phyloP scores from a whole-genome alignment of 2,329 filamentous ascomycete species.

The Scedosporium apiospermum region DNA sequence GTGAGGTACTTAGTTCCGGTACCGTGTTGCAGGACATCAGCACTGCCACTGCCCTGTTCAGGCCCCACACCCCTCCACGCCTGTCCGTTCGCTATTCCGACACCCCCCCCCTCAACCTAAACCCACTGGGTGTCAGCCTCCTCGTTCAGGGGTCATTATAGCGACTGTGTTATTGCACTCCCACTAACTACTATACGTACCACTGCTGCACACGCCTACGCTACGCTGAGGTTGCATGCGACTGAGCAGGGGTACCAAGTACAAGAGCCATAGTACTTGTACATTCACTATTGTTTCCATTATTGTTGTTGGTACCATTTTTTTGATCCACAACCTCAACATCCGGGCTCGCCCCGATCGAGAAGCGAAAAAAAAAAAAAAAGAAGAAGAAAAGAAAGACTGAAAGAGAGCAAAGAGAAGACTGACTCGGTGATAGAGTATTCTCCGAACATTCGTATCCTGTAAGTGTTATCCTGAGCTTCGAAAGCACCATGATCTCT shows the following conservation, averaged over 20 bases:
- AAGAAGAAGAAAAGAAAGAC: background rate
- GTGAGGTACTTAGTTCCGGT: background rate
- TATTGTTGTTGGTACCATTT: background rate
- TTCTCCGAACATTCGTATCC: background rate
- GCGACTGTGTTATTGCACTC: background rate
- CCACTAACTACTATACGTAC: background rate
- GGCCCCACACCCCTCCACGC: background rate
- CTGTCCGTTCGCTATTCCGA: background rate
- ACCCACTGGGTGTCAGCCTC: background rate
- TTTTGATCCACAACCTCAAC: conserved; percentile 2
- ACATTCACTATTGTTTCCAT: background rate
- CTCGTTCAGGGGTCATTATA: background rate
- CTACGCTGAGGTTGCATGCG: background rate
- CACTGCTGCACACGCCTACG: background rate
- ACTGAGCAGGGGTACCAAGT: conserved; percentile 4
- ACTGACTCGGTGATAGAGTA: background rate
- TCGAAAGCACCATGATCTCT: background rate
- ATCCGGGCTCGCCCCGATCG: background rate
- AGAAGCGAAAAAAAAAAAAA: background rate
- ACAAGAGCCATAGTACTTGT: conserved; percentile 1
- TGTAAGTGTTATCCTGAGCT: background rate
- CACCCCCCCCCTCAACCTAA: background rate
- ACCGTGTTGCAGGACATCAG: conserved; percentile 1
- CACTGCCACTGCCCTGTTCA: conserved; percentile 5
- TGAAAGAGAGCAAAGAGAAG: background rate